Base-by-base conservation (phyloP, 768 basidiomycete genomes). In the Termitomyces heimii region DNA sequence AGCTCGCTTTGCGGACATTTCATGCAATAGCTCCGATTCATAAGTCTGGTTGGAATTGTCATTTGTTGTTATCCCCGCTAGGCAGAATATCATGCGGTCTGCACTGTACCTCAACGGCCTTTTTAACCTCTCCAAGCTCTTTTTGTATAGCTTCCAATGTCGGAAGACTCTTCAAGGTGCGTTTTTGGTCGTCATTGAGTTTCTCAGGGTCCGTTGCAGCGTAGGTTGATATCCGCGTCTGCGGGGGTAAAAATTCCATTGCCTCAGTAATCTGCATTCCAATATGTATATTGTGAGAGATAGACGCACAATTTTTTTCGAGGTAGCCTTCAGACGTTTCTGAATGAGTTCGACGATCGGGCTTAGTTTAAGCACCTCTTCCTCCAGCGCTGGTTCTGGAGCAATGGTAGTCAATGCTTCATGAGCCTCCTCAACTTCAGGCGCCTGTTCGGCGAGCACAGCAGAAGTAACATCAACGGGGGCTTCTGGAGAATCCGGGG, bases 121-220 rank as follows among this genome's bases (percentile, higher is more conserved):
- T 93, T 70, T 88, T 89, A 44, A 94, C 82, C 56, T 94, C 94
- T 26, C 82, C 84, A 14, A 96, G 73, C 64, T 95, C 94, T 65
- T 90, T 92, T 62, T 85, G 81, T 40, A 85, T 77, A 10, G 85
- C 89, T 65, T 95, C 92, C 22, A 95, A 75, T 6, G 78, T 76
- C 10, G 93, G 82, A 44, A 96, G 82, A 18, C 82, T 85, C 61
- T 83, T 88, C 53, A 94, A 64, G 2, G 81, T 77, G 34, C 85
- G 83, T 61, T 80, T 88, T 73, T 97, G 94, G 71, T 96, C 94
- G 42, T 93, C 90, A 61, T 96, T 92, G 54, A 95, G 81, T 65
- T 88, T 87, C 54, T 85, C 84, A 3, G 79, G 69, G 28, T 85
- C 83, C 20, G 81, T 86, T 3, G 82, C 64, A 31, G 87, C 81